A percentile compares a stretch with the other conserved stretches of the same genome.
phyloP scores from a whole-genome alignment of 129 eudicot species.

The Arctium lappa region DNA sequence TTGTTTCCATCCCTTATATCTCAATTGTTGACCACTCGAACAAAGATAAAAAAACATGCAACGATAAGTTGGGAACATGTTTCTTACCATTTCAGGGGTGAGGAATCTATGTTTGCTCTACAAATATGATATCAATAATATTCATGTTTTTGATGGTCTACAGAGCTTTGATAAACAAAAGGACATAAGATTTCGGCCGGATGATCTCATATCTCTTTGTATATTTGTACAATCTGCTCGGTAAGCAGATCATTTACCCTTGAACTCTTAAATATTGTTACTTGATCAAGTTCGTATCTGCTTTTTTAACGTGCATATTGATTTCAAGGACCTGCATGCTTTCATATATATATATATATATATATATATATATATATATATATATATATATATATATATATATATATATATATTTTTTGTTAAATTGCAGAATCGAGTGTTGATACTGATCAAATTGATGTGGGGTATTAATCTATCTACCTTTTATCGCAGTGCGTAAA shows the following conservation, averaged over 20 bases:
- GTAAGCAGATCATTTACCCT: conserved; percentile 34
- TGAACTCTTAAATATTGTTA: background rate
- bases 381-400: too few species aligned
- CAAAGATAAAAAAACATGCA: background rate
- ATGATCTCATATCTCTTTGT: conserved; percentile 80
- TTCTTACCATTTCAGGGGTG: conserved; percentile 76
- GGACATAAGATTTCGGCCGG: conserved; percentile 75
- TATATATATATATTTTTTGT: too few species aligned
- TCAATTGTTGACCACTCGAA: conserved; percentile 7
- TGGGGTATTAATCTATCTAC: background rate
- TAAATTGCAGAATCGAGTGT: too few species aligned
- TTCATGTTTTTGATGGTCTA: background rate
- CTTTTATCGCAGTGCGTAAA: conserved; percentile 63
- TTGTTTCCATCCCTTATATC: background rate
- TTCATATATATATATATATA: too few species aligned
- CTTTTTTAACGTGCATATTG: too few species aligned
- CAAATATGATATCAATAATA: background rate
- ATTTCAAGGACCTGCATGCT: too few species aligned
- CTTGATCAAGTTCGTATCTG: too few species aligned
- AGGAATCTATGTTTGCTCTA: conserved; percentile 13
- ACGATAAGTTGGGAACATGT: conserved; percentile 2
- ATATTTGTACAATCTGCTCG: conserved; percentile 85
- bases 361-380: too few species aligned
- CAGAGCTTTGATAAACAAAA: conserved; percentile 88
- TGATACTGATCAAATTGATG: background rate